Conservation (phyloP, 2,329 filamentous ascomycete species). For the Aspergillus unguis region DNA sequence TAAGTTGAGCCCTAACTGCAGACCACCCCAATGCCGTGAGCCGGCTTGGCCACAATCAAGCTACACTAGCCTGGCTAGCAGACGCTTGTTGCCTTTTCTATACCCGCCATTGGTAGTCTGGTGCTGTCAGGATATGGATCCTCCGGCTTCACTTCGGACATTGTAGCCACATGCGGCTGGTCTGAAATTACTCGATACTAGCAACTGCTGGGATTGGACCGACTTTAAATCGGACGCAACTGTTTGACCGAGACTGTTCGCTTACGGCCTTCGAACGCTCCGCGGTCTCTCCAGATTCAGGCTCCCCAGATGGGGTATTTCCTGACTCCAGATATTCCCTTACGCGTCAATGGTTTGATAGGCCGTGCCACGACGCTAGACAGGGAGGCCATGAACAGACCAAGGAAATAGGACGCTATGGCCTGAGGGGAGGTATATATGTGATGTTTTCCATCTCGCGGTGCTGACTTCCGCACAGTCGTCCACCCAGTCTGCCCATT, state of each 20-base stretch:
- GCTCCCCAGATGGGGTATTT: neutral
- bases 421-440: too few relatives aligned
- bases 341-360: neutral
- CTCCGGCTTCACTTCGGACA: too few relatives aligned
- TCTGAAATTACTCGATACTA: too few relatives aligned
- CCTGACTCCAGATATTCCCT: neutral
- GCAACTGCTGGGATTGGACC: too few relatives aligned
- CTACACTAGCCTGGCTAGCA: slow-evolving; percentile 2
- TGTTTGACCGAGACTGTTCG: too few relatives aligned
- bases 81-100: neutral
- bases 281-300: neutral
- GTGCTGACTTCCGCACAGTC: neutral
- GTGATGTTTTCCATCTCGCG: too few relatives aligned
- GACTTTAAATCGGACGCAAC: too few relatives aligned
- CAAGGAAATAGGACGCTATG: too few relatives aligned
- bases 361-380: neutral
- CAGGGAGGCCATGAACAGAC: too few relatives aligned
- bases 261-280: too few relatives aligned
- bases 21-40: neutral
- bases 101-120: neutral
- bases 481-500: neutral
- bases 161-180: too few relatives aligned
- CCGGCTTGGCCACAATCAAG: neutral
- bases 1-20: too few relatives aligned
- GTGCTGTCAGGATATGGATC: neutral